phyloP scores from a whole-genome alignment of 306 rosid genomes.

The Castanea sativa region DNA sequence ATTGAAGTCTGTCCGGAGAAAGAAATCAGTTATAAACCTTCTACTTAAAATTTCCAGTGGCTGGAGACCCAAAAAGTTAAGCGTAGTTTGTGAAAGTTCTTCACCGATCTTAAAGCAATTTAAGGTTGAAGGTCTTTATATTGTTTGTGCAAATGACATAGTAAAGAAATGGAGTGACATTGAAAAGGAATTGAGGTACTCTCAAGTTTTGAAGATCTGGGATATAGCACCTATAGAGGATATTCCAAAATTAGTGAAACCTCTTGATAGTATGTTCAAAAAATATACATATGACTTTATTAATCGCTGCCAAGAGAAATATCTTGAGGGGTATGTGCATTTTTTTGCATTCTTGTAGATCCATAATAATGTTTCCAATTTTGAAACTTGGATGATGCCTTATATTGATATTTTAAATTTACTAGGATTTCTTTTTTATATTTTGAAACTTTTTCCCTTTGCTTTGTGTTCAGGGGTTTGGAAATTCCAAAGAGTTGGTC shows the following conservation, averaged over 20 bases:
- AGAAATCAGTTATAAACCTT: constrained; percentile 45
- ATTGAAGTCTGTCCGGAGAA: constrained; percentile 24
- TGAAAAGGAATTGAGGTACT: constrained; percentile 30
- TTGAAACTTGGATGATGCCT: background rate
- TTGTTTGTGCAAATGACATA: constrained; percentile 60
- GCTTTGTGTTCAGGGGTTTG: constrained; percentile 35
- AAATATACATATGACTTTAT: constrained; percentile 56
- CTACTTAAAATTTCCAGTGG: constrained; percentile 61
- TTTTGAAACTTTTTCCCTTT: background rate
- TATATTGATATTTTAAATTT: background rate
- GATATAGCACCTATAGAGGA: constrained; percentile 54
- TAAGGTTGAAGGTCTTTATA: constrained; percentile 54
- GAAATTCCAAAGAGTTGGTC: constrained; percentile 60
- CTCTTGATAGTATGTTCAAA: constrained; percentile 51
- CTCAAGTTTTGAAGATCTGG: constrained; percentile 74
- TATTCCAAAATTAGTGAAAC: constrained; percentile 51
- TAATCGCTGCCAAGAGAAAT: constrained; percentile 49
- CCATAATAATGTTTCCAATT: background rate
- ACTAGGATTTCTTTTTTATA: background rate
- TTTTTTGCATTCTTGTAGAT: background rate
- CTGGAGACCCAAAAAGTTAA: constrained; percentile 65
- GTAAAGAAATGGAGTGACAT: constrained; percentile 44
- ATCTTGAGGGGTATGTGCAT: constrained; percentile 49
- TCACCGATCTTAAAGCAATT: constrained; percentile 45
- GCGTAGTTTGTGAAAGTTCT: constrained; percentile 41